Evolutionary conservation across 345 rosid species (phyloP), one percentile per base, ranked within the genome.

Genomic region (Erysimum cheiranthoides): DNA sequence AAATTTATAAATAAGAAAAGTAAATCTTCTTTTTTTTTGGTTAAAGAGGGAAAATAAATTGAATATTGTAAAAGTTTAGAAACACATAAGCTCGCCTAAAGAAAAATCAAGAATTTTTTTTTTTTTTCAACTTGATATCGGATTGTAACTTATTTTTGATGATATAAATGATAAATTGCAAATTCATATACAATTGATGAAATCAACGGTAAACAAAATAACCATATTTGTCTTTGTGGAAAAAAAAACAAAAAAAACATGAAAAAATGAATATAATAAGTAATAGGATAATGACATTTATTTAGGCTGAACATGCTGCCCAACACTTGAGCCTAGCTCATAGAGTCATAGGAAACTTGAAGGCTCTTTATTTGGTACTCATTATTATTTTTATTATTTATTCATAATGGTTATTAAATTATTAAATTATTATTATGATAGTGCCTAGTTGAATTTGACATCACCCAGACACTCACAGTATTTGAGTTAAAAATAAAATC

Each of bases 261-360:
- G 17, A 7, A 7, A 6, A 10, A 14, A 13, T 28, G 10, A 59
- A 59, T 71, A 59, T 71, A 8, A 36, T 60, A 71, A 21, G 47
- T 6, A 8, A 14, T 71, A 49, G 52, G 69, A 39, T 3, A 61
- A 10, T 61, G 76, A 72, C 39, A 61, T 49, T 35, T 61, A 4
- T 16, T n/a, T 61, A 72, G 69, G 59, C 11, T 50, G 68, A 72
- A 61, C 61, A 72, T 72, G 69, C 61, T 39, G 69, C 52, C 68
- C 76, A 72, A 61, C 61, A 61, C 61, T 36, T 27, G 1, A 34
- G 10, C 45, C 14, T n/a, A n/a, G n/a, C n/a, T n/a, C n/a, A n/a
- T n/a, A n/a, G n/a, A n/a, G n/a, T 47, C 47, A 46, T 59, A 9
- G 6, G 27, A 70, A 18, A 70, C 57, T 70, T 46, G 66, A 59